Conservation (phyloP, 73 alveolate genomes). For the Tetrahymena malaccensis region DNA sequence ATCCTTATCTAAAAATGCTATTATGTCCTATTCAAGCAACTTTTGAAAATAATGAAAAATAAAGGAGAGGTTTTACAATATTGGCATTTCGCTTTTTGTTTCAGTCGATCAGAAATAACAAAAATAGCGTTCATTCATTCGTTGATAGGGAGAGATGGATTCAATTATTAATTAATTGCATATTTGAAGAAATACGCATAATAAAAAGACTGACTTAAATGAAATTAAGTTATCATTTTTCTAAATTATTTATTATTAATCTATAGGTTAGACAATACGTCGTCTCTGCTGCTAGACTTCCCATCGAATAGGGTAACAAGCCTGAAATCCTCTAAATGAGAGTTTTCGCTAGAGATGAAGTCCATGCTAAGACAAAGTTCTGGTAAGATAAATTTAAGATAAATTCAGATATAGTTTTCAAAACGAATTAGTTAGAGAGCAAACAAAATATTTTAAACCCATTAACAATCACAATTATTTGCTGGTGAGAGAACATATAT, state of each 20-base stretch:
- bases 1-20: neutral
- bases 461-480: no score
- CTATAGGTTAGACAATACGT: conserved; percentile 63
- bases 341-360: conserved; percentile 76
- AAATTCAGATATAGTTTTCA: neutral
- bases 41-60: neutral
- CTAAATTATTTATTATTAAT: neutral
- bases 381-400: conserved; percentile 54
- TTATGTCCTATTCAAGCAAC: neutral
- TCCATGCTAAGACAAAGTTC: conserved; percentile 79
- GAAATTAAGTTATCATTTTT: neutral
- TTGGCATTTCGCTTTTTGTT: neutral
- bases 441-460: no score
- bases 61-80: neutral
- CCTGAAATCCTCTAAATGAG: conserved; percentile 83
- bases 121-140: neutral
- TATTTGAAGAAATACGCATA: neutral
- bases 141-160: neutral
- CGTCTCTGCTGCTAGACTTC: conserved; percentile 74
- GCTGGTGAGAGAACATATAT: neutral
- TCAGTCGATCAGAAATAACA: neutral
- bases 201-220: neutral
- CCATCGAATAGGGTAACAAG: conserved; percentile 67
- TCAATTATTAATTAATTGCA: neutral
- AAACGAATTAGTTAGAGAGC: neutral